Evolutionary conservation across 768 basidiomycete species (phyloP), one percentile per base, ranked within the genome.

Genomic region (Boletus pseudopeckii): DNA sequence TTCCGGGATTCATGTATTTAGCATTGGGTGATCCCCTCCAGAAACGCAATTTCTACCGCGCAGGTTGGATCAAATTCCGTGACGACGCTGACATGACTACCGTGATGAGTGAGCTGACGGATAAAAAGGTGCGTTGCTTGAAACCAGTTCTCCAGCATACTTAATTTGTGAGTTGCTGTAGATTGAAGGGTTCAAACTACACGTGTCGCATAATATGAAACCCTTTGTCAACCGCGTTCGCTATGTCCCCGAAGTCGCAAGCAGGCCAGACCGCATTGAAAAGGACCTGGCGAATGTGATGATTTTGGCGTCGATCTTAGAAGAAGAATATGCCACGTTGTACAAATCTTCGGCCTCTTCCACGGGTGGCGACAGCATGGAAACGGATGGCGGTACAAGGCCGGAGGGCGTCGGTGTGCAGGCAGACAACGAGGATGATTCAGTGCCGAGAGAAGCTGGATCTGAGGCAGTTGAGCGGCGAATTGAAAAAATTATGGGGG

Each of bases 151-250:
- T 52, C 46, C 30, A 37, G 49, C 46, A 39, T 30, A n/a, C 22
- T 54, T 50, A 46, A 51, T 48, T 42, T 42, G 42, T 52, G 30
- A 51, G 56, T 22, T 57, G 52, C 22, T 45, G 46, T 62, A 97
- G 94, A 91, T 98, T 66, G 92, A 95, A 68, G 90, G 88, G 52
- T 97, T 98, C 78, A 95, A 92, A 65, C 76, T 97, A 47, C 93
- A 96, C 71, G 88, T 94, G 62, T 83, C 88, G 33, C 91, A 90
- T 67, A 89, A 84, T 64, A 76, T 80, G 45, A 85, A 82, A 58
- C 87, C 91, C 30, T 90, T 89, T 72, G 80, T 84, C 52, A 88
- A 87, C 63, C 80, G 86, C 58, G 74, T 91, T 53, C 86, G 92
- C 44, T 84, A 83, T 62, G 82, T 95, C 5, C 92, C 95, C 22